Percentiles rank a stretch among this genome's conserved stretches.
These are phyloP conservation scores for Bonnemaisonia californica DNA, from an alignment of 31 red algal species.

Conservation along the genomic window DNA sequence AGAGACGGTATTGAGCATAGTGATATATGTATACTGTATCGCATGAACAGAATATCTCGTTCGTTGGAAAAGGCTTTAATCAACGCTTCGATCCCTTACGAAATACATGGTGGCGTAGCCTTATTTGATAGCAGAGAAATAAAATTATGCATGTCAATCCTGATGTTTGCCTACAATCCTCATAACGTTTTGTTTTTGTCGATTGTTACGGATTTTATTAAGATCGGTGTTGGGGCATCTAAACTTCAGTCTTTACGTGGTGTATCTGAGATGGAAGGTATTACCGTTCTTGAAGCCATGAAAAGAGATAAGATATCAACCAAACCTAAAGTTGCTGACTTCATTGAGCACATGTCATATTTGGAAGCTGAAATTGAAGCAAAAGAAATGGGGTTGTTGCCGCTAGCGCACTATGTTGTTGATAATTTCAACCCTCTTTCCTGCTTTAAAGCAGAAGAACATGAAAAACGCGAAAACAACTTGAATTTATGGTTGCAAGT, in stretches of 20 bases:
- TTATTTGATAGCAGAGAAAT: slow-evolving; percentile 54
- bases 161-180: not conserved
- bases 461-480: no score
- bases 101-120: slow-evolving; percentile 26
- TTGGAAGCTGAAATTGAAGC: no score
- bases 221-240: slow-evolving; percentile 20
- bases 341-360: no score
- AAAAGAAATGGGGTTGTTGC: not conserved
- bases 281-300: not conserved
- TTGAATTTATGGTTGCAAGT: no score
- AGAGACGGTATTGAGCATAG: not conserved
- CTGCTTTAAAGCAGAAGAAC: not conserved
- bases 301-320: no score
- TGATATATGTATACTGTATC: slow-evolving; percentile 43
- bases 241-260: not conserved
- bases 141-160: slow-evolving; percentile 11
- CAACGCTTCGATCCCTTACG: slow-evolving; percentile 25
- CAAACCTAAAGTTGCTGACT: no score
- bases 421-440: no score
- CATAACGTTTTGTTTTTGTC: not conserved
- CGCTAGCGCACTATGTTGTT: no score
- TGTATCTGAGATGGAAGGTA: not conserved
- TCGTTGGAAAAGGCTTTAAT: slow-evolving; percentile 32
- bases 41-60: slow-evolving; percentile 27
- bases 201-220: slow-evolving; percentile 28